Base-by-base conservation (phyloP, 768 basidiomycete genomes). In the Leucocoprinus birnbaumii region DNA sequence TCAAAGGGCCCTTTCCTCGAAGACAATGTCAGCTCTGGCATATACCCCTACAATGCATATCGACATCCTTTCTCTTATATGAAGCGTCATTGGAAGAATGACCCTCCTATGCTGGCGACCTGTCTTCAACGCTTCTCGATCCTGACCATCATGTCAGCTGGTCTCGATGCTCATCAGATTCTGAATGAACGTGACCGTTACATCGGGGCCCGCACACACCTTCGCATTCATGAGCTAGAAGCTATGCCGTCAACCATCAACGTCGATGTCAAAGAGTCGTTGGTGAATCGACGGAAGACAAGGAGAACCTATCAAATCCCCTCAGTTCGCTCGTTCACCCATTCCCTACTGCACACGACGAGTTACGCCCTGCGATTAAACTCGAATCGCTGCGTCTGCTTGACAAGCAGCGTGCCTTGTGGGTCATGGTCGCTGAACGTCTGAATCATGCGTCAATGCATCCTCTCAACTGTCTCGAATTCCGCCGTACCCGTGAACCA, bases 21-120 rank as follows among this genome's bases (percentile, higher is more conserved):
- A 58, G 88, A 89, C 65, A 84, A 95, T 66, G 73, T 81, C 50
- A 77, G 82, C 55, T 94, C 92, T 0, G 82, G 84, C 37, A 86
- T 95, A 56, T 94, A 95, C 63, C 94, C 94, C 2, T 95, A 94
- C 75, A 96, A 96, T 67, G 87, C 94, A 18, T 95, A 84, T 66
- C 79, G 82, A 25, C 84, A 94, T 62, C 94, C 94, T 11, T 88
- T 95, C 67, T 77, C 85, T 2, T 86, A 91, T 59, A 82, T 91
- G 59, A 85, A 87, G 57, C 85, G 89, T 37, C 74, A 79, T 22
- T 59, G 80, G 25, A 82, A 84, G 49, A 76, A 73, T 48, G 84
- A 84, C 64, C 84, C 85, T 13, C 70, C 76, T 41, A 71, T 84
- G 54, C 85, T 83, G 61, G 83, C 85, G 0, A 87, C 87, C 25